A percentile compares a stretch with the other conserved stretches of the same genome.
These are phyloP conservation scores for Fusarium citri DNA, from an alignment of 2,329 filamentous ascomycete genomes.

Conservation along the genomic window DNA sequence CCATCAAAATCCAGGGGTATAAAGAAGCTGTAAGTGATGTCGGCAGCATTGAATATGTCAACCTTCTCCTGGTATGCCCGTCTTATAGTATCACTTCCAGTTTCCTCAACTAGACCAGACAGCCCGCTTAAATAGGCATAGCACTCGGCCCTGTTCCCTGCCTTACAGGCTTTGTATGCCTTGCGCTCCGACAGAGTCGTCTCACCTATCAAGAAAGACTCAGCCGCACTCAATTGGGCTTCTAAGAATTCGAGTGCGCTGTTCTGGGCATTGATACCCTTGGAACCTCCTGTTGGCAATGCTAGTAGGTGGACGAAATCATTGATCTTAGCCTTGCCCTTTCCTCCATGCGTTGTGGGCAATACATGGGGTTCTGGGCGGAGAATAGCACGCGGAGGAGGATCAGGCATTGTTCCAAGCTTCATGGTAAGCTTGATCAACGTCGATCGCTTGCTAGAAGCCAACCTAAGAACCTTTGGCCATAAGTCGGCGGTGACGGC, in stretches of 20 bases:
- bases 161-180: slow-evolving; percentile 46
- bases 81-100: slow-evolving; percentile 40
- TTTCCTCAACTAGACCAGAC: slow-evolving; percentile 38
- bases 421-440: slow-evolving; percentile 43
- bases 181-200: slow-evolving; percentile 45
- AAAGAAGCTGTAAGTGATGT: slow-evolving; percentile 57
- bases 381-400: slow-evolving; percentile 33
- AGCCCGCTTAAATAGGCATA: slow-evolving; percentile 42
- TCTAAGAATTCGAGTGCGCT: slow-evolving; percentile 29
- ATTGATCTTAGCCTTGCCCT: neutral
- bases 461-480: slow-evolving; percentile 48
- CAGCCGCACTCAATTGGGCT: slow-evolving; percentile 42
- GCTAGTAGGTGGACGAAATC: slow-evolving; percentile 40
- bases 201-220: slow-evolving; percentile 46
- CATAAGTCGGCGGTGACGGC: slow-evolving; percentile 45
- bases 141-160: slow-evolving; percentile 40
- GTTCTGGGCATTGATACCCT: neutral
- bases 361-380: slow-evolving; percentile 18
- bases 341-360: slow-evolving; percentile 6
- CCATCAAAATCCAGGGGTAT: slow-evolving; percentile 52
- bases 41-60: slow-evolving; percentile 56
- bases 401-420: slow-evolving; percentile 26
- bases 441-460: slow-evolving; percentile 32
- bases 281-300: slow-evolving; percentile 11
- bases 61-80: slow-evolving; percentile 50